Percentiles rank a stretch among this genome's conserved stretches.
phyloP scores from a whole-genome alignment of 2,329 filamentous ascomycete genomes.

The Fusarium coicis region DNA sequence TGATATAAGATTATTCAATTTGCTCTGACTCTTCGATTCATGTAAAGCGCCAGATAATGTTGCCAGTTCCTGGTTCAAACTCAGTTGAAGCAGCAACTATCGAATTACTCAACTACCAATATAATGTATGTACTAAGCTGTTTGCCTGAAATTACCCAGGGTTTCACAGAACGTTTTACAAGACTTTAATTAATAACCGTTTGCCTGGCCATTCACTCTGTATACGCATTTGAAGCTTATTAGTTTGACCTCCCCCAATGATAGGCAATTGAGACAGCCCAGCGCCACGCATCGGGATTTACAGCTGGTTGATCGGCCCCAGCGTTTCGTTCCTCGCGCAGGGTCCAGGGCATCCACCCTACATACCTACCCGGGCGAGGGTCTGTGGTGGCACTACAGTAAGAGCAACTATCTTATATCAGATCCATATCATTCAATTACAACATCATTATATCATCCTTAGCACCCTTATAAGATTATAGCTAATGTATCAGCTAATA shows the following conservation, averaged over 20 bases:
- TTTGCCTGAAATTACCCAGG: slow-evolving; percentile 8
- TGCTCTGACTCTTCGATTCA: not conserved
- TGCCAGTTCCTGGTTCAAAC: not conserved
- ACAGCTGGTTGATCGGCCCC: slow-evolving; percentile 25
- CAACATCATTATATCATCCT: too few species aligned
- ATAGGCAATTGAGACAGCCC: slow-evolving; percentile 13
- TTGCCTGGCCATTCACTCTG: not conserved
- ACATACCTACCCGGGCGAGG: too few species aligned
- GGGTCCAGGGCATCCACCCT: slow-evolving; percentile 28
- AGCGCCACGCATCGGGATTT: slow-evolving; percentile 28
- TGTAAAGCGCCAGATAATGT: not conserved
- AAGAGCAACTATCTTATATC: too few species aligned
- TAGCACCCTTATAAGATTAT: too few species aligned
- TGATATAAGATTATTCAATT: not conserved
- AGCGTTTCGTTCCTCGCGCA: slow-evolving; percentile 19
- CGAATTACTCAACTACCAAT: not conserved
- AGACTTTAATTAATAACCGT: slow-evolving; percentile 3
- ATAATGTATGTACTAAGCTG: not conserved
- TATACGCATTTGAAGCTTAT: slow-evolving; percentile 1
- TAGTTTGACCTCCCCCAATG: not conserved
- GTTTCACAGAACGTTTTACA: slow-evolving; percentile 16
- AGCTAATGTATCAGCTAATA: too few species aligned
- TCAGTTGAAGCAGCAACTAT: not conserved
- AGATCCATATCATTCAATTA: too few species aligned
- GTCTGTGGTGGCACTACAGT: too few species aligned